Evolutionary conservation across 2,329 filamentous ascomycete genomes (phyloP).

Genomic region (Amesomyces nigricolor): DNA sequence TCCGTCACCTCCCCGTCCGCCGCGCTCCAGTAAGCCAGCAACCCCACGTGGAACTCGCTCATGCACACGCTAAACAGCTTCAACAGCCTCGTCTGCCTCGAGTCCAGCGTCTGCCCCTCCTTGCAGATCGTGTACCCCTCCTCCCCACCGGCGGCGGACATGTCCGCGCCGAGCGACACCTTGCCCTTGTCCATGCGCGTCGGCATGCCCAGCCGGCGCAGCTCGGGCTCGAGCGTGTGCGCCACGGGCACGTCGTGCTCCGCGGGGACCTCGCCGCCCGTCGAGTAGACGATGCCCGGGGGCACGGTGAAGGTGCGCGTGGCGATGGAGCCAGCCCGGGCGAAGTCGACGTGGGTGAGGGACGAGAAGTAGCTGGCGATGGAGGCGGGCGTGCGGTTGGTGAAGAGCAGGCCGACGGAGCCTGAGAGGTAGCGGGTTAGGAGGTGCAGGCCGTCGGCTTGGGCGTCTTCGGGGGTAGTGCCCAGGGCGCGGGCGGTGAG

Average conservation of each 20-base stretch:
- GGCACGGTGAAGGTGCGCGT: slow-evolving; percentile 75
- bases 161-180: slow-evolving; percentile 62
- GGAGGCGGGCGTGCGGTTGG: slow-evolving; percentile 63
- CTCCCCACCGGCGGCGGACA: slow-evolving; percentile 42
- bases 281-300: slow-evolving; percentile 72
- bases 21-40: slow-evolving; percentile 68
- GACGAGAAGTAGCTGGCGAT: slow-evolving; percentile 67
- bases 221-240: slow-evolving; percentile 83
- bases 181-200: slow-evolving; percentile 84
- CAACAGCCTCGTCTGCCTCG: slow-evolving; percentile 83
- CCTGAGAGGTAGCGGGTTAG: slow-evolving; percentile 68
- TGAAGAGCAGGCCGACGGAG: slow-evolving; percentile 86
- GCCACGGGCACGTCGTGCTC: slow-evolving; percentile 83
- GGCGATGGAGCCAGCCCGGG: slow-evolving; percentile 74
- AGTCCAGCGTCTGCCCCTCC: slow-evolving; percentile 79
- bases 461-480: slow-evolving; percentile 67
- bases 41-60: slow-evolving; percentile 80
- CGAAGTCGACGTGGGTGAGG: slow-evolving; percentile 78
- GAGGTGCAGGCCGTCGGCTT: slow-evolving; percentile 68
- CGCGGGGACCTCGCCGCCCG: slow-evolving; percentile 69
- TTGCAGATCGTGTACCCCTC: slow-evolving; percentile 72
- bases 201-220: slow-evolving; percentile 84
- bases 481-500: slow-evolving; percentile 96
- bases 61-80: slow-evolving; percentile 90
- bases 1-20: slow-evolving; percentile 56